phyloP scores from a whole-genome alignment of 1,284 basidiomycete genomes.

The Boletellus dicymbophilus region DNA sequence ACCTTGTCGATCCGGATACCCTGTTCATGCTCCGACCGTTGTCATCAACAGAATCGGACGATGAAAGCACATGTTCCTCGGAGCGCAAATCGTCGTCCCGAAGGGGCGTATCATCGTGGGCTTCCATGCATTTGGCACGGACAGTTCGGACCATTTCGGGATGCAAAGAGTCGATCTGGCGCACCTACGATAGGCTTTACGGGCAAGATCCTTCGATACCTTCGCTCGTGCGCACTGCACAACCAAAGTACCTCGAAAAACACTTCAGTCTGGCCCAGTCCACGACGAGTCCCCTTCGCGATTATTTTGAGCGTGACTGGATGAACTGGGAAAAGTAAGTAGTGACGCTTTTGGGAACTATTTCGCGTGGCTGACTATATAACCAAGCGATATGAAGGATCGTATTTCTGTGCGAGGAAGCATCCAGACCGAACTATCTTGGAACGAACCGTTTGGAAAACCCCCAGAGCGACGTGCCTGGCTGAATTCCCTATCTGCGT shows the following conservation, averaged over 20 bases:
- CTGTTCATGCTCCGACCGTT: slow-evolving; percentile 32
- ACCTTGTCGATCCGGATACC: slow-evolving; percentile 30
- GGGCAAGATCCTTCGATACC: slow-evolving; percentile 38
- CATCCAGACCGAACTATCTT: slow-evolving; percentile 49
- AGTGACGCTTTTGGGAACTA: background rate
- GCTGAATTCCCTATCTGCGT: slow-evolving; percentile 38
- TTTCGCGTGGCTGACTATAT: slow-evolving; percentile 2
- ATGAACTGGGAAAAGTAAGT: slow-evolving; percentile 67
- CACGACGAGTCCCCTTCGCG: slow-evolving; percentile 42
- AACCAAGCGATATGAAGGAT: slow-evolving; percentile 70
- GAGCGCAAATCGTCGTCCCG: slow-evolving; percentile 24
- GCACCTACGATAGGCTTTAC: slow-evolving; percentile 56
- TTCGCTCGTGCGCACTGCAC: slow-evolving; percentile 32
- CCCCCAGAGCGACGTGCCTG: slow-evolving; percentile 56
- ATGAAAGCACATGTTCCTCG: slow-evolving; percentile 9
- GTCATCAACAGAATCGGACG: slow-evolving; percentile 23
- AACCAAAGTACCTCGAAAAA: slow-evolving; percentile 32
- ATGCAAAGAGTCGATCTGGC: slow-evolving; percentile 72
- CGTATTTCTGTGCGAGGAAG: slow-evolving; percentile 61
- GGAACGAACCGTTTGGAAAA: slow-evolving; percentile 51
- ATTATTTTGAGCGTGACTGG: slow-evolving; percentile 70
- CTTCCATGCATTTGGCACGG: slow-evolving; percentile 63
- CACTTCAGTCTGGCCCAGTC: slow-evolving; percentile 27
- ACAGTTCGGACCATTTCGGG: slow-evolving; percentile 53
- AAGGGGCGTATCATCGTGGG: slow-evolving; percentile 42